phyloP scores from a whole-genome alignment of 148 eudicot genomes.

The Chenopodium suecicum region DNA sequence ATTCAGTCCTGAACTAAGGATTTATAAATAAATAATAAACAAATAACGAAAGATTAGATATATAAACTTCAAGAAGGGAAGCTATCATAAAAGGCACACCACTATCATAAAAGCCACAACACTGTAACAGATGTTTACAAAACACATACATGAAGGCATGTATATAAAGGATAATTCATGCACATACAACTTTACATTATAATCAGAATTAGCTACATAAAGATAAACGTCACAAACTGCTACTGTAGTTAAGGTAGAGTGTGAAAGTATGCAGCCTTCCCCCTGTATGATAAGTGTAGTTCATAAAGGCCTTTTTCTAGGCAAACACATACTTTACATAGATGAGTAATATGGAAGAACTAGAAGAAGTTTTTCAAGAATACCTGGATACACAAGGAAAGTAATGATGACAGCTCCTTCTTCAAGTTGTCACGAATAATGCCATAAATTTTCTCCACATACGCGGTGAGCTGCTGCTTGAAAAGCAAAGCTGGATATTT shows the following conservation, averaged over 20 bases:
- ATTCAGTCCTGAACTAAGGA: conserved; percentile 1
- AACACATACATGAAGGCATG: not conserved
- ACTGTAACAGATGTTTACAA: not conserved
- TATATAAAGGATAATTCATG: not conserved
- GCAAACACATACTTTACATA: not conserved
- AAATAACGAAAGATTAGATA: not conserved
- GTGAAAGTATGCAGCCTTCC: not conserved
- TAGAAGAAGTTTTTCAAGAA: not conserved
- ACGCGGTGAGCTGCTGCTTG: conserved; percentile 98
- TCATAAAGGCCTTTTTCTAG: not conserved
- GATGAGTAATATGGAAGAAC: not conserved
- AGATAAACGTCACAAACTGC: not conserved
- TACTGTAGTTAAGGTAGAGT: not conserved
- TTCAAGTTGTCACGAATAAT: conserved; percentile 94
- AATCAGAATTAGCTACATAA: not conserved
- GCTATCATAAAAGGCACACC: not conserved
- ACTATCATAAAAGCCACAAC: not conserved
- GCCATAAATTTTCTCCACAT: conserved; percentile 94
- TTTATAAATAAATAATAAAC: no score
- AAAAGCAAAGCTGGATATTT: conserved; percentile 97
- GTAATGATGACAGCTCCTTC: conserved; percentile 64
- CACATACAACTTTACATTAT: not conserved
- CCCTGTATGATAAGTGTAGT: not conserved
- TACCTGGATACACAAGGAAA: conserved; percentile 91
- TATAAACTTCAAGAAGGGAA: not conserved